Conservation (phyloP, 2,329 filamentous ascomycete genomes). For the Talaromyces pinophilus region DNA sequence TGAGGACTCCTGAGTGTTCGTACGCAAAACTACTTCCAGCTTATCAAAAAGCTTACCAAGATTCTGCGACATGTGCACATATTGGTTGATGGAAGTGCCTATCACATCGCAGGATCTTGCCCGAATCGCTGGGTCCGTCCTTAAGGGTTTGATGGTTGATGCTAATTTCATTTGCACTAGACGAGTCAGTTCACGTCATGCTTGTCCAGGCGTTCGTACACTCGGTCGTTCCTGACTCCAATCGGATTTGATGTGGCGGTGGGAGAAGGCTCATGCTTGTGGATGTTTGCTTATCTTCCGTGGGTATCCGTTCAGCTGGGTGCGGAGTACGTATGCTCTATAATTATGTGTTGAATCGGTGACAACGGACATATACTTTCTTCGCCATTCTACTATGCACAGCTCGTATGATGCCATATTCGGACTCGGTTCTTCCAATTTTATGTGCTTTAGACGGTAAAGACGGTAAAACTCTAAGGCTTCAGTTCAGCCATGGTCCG, state of each 20-base stretch:
- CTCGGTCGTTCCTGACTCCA: not conserved
- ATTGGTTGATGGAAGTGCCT: not conserved
- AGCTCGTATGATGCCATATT: not conserved
- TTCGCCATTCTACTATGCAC: not conserved
- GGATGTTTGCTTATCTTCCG: not conserved
- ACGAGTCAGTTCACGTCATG: slow-evolving; percentile 2
- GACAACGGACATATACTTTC: not conserved
- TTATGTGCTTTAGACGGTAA: not conserved
- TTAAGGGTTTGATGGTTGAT: not conserved
- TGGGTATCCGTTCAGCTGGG: slow-evolving; percentile 14
- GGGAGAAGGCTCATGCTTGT: not conserved
- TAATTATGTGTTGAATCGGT: not conserved
- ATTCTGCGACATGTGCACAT: not conserved
- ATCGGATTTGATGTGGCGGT: not conserved
- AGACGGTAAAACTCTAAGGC: not conserved
- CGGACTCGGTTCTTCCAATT: not conserved
- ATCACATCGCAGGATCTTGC: slow-evolving; percentile 9
- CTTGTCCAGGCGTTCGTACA: not conserved
- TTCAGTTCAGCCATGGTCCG: not conserved
- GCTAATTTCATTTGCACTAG: not conserved
- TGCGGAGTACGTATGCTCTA: not conserved
- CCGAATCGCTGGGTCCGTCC: not conserved
- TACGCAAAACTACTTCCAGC: not conserved
- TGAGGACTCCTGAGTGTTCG: not conserved
- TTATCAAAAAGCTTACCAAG: slow-evolving; percentile 1